Percentiles rank a stretch among this genome's conserved stretches.
Conservation (phyloP, 1,139 yeast species). For the Kazachstania sp. region DNA sequence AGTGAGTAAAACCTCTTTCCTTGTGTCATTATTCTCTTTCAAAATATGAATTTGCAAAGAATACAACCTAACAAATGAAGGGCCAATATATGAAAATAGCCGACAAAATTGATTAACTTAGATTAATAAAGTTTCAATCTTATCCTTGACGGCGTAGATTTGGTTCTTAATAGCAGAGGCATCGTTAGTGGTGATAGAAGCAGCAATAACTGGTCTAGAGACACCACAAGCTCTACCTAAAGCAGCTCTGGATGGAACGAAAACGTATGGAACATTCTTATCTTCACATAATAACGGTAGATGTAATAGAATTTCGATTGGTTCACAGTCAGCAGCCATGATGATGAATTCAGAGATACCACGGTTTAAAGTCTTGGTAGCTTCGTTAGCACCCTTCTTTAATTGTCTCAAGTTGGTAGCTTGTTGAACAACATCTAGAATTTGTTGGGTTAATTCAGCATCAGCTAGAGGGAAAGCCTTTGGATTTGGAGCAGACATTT, state of each 20-base stretch:
- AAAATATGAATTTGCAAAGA: too few relatives aligned
- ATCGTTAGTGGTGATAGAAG: slow-evolving; percentile 96
- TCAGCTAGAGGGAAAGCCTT: slow-evolving; percentile 99
- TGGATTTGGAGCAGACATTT: slow-evolving; percentile 62
- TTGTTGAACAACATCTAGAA: slow-evolving; percentile 96
- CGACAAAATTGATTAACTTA: slow-evolving; percentile 32
- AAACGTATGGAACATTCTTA: slow-evolving; percentile 98
- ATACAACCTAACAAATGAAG: not conserved
- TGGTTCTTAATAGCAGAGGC: slow-evolving; percentile 97
- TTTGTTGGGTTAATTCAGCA: slow-evolving; percentile 89
- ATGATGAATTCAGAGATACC: slow-evolving; percentile 99
- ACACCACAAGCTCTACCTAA: slow-evolving; percentile 99
- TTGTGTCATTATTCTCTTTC: too few relatives aligned
- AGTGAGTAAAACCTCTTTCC: too few relatives aligned
- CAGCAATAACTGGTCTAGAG: slow-evolving; percentile 98
- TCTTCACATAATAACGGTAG: slow-evolving; percentile 97
- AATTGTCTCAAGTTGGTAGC: slow-evolving; percentile 96
- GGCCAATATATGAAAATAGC: not conserved
- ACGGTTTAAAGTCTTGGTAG: slow-evolving; percentile 98
- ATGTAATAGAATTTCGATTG: slow-evolving; percentile 96
- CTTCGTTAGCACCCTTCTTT: slow-evolving; percentile 99
- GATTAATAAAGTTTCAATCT: slow-evolving; percentile 95
- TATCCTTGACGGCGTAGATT: slow-evolving; percentile 95
- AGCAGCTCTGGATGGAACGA: slow-evolving; percentile 97
- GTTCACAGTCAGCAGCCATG: slow-evolving; percentile 99